Base-by-base conservation (phyloP, 148 eudicot species). In the Rhododendron simsii region DNA sequence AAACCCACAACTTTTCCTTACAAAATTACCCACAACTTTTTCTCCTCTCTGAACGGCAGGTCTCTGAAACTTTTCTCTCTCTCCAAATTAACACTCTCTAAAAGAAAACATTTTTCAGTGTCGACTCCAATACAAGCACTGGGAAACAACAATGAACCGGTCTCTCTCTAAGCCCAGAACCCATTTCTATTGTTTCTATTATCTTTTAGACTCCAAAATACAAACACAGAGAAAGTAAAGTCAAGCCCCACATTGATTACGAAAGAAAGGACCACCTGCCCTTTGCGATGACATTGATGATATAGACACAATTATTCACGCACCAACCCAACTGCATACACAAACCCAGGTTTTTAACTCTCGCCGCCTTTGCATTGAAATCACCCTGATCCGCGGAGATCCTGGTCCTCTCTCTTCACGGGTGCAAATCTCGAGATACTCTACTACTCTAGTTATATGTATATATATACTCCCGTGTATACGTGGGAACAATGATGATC, bases 341-440 rank as follows among this genome's bases (percentile, higher is more conserved):
- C 37, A 85, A 78, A 84, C 28, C 77, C 80, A 85, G 86, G 67
- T 59, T 67, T 83, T 83, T 89, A 87, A 77, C 83, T 82, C 57
- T 75, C 84, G 94, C 94, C 95, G 93, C 93, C 94, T 90, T 92
- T 87, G 86, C 83, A 78, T 90, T 91, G 48, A 91, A 67, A 84
- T 86, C 84, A 51, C 48, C 45, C 81, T 61, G 78, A 83, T 83
- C 81, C 55, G 48, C 85, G 63, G 61, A 86, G 88, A 87, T 89
- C 85, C 83, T 67, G 63, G 78, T 69, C 75, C 73, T 35, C 59
- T 82, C 83, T 75, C 59, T 81, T 26, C 73, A 81, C 77, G 57
- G 82, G 61, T 81, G 83, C 91, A 87, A 84, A 89, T 89, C 89
- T 87, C 92, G 80, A 88, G 82, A 84, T 76, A 73, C 73, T 50